A percentile compares a stretch with the other conserved stretches of the same genome.
phyloP scores from a whole-genome alignment of 441 rosid species.

The Adansonia madagascariensis region DNA sequence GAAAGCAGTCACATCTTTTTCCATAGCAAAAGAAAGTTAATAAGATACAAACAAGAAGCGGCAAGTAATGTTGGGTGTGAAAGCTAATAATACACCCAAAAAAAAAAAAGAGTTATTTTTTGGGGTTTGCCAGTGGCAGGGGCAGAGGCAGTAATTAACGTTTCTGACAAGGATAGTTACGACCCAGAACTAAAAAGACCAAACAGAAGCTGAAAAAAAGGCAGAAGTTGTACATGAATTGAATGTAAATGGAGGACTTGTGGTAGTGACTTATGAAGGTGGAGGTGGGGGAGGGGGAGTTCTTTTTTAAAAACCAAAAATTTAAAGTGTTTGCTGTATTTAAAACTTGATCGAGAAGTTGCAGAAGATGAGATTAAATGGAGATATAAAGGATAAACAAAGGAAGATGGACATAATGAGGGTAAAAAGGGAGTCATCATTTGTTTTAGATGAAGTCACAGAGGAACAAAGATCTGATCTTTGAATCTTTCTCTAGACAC shows the following conservation, averaged over 20 bases:
- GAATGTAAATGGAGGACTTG: conserved; percentile 2
- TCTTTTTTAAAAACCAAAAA: too few species aligned
- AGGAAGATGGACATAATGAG: conserved; percentile 21
- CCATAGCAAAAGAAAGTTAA: neutral
- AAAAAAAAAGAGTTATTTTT: neutral
- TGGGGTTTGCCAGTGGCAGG: conserved; percentile 16
- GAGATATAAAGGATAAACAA: conserved; percentile 1
- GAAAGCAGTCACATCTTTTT: neutral
- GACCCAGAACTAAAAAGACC: conserved; percentile 33
- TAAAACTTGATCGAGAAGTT: neutral
- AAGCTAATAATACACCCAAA: conserved; percentile 24
- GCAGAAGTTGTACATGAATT: neutral
- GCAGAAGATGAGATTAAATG: conserved; percentile 29
- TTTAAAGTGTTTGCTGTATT: neutral
- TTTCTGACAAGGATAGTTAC: conserved; percentile 62
- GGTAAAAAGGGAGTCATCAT: conserved; percentile 35
- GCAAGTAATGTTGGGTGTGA: conserved; percentile 39
- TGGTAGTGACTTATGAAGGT: neutral
- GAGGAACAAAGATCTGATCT: conserved; percentile 25
- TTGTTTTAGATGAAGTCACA: conserved; percentile 30
- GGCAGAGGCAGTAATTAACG: conserved; percentile 59
- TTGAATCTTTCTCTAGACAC: conserved; percentile 25
- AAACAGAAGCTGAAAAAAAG: neutral
- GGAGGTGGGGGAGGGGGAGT: neutral
- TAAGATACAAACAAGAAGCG: conserved; percentile 38